Base-by-base conservation (phyloP, 352 stramenopile species). In the Thraustochytrium sp. region DNA sequence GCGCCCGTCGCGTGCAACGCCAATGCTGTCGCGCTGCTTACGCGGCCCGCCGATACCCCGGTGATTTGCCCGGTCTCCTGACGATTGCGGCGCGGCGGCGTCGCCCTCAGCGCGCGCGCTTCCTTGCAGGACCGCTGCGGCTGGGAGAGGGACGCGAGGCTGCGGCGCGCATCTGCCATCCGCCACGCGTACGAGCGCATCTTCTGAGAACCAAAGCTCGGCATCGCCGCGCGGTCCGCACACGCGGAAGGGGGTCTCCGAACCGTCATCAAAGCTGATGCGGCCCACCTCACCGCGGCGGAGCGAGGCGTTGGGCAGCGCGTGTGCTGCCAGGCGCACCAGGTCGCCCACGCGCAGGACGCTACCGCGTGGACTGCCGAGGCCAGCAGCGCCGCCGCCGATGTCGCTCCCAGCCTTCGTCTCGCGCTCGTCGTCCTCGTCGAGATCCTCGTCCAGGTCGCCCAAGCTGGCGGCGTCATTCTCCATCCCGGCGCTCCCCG, bases 321-420 rank as follows among this genome's bases (percentile, higher is more conserved):
- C 68, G 37, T 26, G 5, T 21, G 18, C 13, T 8, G 68, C 23
- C 9, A 80, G 68, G 21, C 48, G 48, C 16, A 80, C 68, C 23
- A 65, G 42, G 68, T 80, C 68, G 29, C 68, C 68, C 21, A 80
- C 48, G 13, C n/a, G n/a, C n/a, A n/a, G n/a, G n/a, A n/a, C n/a
- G n/a, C n/a, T n/a, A n/a, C n/a, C n/a, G 26, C 11, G 36, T 18
- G 54, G 26, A 5, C 5, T 21, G 26, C 5, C 26, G 26, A 21
- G 26, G 26, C 5, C 54, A 11, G 5, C 21, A 21, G 36, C 5
- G 5, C 54, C 5, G 54, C 13, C 5, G 54, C 26, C 26, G 26
- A 18, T 5, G 21, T 21, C 54, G 54, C 5, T 21, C 26, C 5
- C 54, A 38, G 54, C 23, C 2, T 73, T 51, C 3, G 34, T 23